Base-by-base conservation (phyloP, 1,284 basidiomycete genomes). In the Naganishia sp. region DNA sequence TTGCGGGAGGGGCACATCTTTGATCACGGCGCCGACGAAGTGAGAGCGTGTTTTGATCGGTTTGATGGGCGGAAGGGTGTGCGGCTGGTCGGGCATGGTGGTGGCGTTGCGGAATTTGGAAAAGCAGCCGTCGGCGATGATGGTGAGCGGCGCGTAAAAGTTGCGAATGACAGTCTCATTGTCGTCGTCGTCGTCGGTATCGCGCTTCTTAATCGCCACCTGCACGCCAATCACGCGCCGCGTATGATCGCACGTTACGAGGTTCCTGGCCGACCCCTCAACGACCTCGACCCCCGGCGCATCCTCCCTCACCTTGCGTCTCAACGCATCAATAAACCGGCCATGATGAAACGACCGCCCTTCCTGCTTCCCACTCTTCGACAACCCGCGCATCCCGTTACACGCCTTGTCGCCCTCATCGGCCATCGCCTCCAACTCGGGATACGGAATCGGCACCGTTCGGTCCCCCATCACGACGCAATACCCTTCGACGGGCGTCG, bases 41-140 rank as follows among this genome's bases (percentile, higher is more conserved):
- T 93, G 86, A 52, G 88, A 88, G 67, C 86, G 84, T 10, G 86
- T 86, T 10, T 81, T 77, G 0, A 74, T 89, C 76, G 79, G 83
- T 82, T 73, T 18, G 77, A 83, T 66, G 88, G 84, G 61, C 79
- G 68, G 68, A 76, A 76, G 21, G 5, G 72, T 63, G 21, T 72
- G 68, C 1, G 71, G 63, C n/a, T 55, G 31, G n/a, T 51, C 28
- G 17, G 55, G 43, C 5, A 32, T 28, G 1, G 66, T 64, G 11
- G 50, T 50, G 10, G 50, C 62, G 18, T 52, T 67, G 54, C 90
- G 83, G 81, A 92, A 91, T 73, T 90, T 90, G 50, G 92, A 95
- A 79, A 94, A 93, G 79, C 93, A 97, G 0, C 95, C 95, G 77
- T 99, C 95, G 7, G 94, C 93, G 65, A 98, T 82, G 75, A 99